Conservation (phyloP, 1,284 basidiomycete genomes). For the Coniferiporia sulphurascens region DNA sequence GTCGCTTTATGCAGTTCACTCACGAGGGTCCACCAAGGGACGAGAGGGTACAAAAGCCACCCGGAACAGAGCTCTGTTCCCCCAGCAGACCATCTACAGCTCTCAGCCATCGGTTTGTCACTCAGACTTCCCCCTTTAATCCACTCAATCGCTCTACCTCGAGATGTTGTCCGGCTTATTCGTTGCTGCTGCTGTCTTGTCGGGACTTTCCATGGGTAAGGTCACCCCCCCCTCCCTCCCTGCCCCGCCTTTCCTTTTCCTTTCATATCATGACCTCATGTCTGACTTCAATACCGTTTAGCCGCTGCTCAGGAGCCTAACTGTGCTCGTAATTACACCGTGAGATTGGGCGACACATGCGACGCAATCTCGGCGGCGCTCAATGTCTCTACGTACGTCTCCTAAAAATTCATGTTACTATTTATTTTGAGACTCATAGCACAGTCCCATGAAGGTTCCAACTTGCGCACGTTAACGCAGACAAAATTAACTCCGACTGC, state of each 20-base stretch:
- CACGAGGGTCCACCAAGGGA: too few relatives aligned
- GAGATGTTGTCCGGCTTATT: background rate
- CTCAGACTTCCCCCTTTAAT: background rate
- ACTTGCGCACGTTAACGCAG: conserved; percentile 37
- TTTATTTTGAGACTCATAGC: background rate
- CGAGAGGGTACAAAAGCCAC: background rate
- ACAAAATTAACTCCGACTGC: conserved; percentile 36
- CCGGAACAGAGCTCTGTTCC: background rate
- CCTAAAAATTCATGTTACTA: background rate
- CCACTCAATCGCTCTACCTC: background rate
- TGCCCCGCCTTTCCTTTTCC: background rate
- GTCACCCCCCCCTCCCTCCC: background rate
- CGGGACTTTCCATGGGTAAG: background rate
- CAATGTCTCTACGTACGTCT: conserved; percentile 37
- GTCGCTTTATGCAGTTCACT: too few relatives aligned
- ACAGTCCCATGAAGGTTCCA: conserved; percentile 33
- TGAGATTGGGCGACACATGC: conserved; percentile 40
- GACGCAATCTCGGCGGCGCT: conserved; percentile 41
- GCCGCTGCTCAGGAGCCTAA: conserved; percentile 1
- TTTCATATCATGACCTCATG: background rate
- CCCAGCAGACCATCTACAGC: background rate
- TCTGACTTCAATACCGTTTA: background rate
- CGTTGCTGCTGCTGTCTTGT: background rate
- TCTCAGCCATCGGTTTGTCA: background rate
- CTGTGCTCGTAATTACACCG: conserved; percentile 40